phyloP scores from a whole-genome alignment of 2,329 filamentous ascomycete species.

The Akanthomyces muscarius region DNA sequence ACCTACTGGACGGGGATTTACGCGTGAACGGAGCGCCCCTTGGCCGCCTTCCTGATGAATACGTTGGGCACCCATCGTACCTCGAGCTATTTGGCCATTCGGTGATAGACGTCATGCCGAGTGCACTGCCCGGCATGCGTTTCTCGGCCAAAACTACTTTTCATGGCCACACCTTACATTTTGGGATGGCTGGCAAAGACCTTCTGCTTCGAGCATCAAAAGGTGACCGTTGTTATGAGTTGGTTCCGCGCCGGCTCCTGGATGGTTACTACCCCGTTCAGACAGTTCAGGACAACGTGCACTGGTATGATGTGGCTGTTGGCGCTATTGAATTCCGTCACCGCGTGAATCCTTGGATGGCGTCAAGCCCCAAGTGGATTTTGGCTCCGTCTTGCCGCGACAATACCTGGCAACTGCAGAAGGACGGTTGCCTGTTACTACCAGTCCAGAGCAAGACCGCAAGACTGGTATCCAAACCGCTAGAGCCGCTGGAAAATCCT shows the following conservation, averaged over 20 bases:
- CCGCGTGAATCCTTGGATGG: not conserved
- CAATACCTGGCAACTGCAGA: not conserved
- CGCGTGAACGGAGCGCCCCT: conserved; percentile 50
- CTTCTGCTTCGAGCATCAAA: conserved; percentile 26
- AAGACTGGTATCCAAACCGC: not conserved
- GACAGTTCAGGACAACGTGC: conserved; percentile 39
- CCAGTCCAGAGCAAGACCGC: not conserved
- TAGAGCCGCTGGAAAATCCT: not conserved
- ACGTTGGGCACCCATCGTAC: conserved; percentile 41
- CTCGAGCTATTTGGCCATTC: conserved; percentile 39
- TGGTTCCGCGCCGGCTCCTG: conserved; percentile 33
- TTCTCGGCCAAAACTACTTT: conserved; percentile 35
- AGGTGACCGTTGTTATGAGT: conserved; percentile 24
- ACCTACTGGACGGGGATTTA: conserved; percentile 48
- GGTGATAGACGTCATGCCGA: conserved; percentile 42
- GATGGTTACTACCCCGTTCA: conserved; percentile 29
- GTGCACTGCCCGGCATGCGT: conserved; percentile 33
- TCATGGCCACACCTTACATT: conserved; percentile 31
- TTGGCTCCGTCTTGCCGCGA: not conserved
- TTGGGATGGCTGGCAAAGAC: conserved; percentile 25
- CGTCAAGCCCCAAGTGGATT: not conserved
- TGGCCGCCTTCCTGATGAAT: conserved; percentile 42
- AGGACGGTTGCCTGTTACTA: not conserved
- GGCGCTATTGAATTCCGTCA: not conserved
- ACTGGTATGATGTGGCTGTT: conserved; percentile 40